Evolutionary conservation across 495 filamentous ascomycete genomes (phyloP).

Genomic region (Niebla homalea): DNA sequence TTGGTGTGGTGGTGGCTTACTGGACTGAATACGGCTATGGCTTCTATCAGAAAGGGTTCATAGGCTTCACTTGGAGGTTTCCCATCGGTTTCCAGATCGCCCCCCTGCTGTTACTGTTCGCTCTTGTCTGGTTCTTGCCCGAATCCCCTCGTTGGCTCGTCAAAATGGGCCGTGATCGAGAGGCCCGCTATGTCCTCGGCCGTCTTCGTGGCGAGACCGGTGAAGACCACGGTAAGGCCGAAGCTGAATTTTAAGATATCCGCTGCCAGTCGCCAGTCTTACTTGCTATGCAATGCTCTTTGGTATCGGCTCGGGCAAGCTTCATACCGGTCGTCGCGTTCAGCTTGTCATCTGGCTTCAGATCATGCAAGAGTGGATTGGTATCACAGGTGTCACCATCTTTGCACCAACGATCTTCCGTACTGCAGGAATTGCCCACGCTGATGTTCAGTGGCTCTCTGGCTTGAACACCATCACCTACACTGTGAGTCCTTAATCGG

Average conservation of each 20-base stretch:
- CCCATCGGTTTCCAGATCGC: constrained; percentile 56
- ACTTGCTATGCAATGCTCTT: constrained; percentile 52
- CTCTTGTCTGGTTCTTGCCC: constrained; percentile 36
- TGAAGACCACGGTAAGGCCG: constrained; percentile 37
- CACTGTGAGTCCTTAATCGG: constrained; percentile 18
- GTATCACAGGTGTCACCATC: constrained; percentile 58
- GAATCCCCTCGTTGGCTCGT: constrained; percentile 49
- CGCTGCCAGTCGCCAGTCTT: constrained; percentile 36
- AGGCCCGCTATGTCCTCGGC: constrained; percentile 40
- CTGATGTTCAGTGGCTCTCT: constrained; percentile 52
- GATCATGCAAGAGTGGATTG: constrained; percentile 62
- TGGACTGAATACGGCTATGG: constrained; percentile 54
- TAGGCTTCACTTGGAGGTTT: constrained; percentile 49
- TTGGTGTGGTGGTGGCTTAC: constrained; percentile 50
- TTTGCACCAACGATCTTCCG: constrained; percentile 56
- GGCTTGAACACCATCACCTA: constrained; percentile 60
- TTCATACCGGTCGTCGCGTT: constrained; percentile 51
- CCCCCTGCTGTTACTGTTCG: constrained; percentile 37
- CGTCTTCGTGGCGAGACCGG: constrained; percentile 43
- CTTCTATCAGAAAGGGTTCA: constrained; percentile 40
- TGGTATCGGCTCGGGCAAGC: constrained; percentile 43
- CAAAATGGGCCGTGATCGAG: constrained; percentile 37
- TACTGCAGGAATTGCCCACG: constrained; percentile 47
- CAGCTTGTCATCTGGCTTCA: constrained; percentile 59
- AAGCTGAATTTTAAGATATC: constrained; percentile 52